phyloP scores from a whole-genome alignment of 441 rosid genomes.

The Kokia cookei region DNA sequence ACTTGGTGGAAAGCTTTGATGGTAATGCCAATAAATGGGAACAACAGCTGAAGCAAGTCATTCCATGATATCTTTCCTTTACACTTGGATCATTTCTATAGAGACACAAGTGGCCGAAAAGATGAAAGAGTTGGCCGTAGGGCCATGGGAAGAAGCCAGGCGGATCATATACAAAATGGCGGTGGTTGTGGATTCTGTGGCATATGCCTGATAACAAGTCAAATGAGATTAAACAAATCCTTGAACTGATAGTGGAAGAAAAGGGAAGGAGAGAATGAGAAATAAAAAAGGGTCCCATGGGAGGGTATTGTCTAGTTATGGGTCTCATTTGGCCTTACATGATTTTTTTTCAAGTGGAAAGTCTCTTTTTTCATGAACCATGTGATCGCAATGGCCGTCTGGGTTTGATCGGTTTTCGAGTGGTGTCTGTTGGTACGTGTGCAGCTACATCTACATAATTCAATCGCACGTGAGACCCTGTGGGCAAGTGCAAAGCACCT shows the following conservation, averaged over 20 bases:
- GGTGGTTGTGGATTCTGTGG: neutral
- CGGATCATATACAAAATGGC: neutral
- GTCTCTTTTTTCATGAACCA: neutral
- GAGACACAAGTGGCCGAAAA: neutral
- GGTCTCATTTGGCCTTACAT: neutral
- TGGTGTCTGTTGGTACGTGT: slow-evolving; percentile 7
- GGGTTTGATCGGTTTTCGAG: neutral
- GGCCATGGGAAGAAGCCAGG: neutral
- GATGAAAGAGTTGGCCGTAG: too few relatives aligned
- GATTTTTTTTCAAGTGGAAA: neutral
- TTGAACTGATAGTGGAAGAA: neutral
- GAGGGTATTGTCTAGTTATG: neutral
- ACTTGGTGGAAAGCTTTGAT: neutral
- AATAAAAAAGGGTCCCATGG: neutral
- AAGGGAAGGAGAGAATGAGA: neutral
- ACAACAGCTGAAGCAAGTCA: neutral
- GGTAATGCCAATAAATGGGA: neutral
- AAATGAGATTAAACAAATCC: slow-evolving; percentile 2
- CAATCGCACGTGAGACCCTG: neutral
- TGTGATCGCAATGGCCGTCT: neutral
- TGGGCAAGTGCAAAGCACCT: neutral
- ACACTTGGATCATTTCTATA: slow-evolving; percentile 1
- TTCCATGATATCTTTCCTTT: neutral
- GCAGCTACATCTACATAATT: slow-evolving; percentile 2
- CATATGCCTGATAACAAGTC: neutral